Evolutionary conservation across 257 asterid genomes (phyloP).

Genomic region (Sherardia arvensis): DNA sequence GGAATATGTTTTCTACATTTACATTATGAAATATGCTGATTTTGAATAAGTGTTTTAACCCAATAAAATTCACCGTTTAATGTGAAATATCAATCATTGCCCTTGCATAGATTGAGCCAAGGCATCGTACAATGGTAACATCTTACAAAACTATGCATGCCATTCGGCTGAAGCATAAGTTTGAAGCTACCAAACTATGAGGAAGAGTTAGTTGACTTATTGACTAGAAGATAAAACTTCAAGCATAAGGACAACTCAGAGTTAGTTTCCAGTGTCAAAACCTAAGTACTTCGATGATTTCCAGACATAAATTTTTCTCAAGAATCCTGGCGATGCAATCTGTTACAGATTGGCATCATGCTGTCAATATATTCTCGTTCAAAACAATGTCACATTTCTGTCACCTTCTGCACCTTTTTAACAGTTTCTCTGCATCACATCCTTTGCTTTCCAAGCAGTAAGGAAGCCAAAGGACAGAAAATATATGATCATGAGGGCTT

Average conservation of each 20-base stretch:
- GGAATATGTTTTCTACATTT: too few relatives aligned
- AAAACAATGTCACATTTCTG: constrained; percentile 34
- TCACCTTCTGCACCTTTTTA: constrained; percentile 23
- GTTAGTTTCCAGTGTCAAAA: not conserved
- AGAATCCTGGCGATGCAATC: constrained; percentile 8
- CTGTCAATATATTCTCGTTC: constrained; percentile 32
- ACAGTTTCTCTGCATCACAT: constrained; percentile 3
- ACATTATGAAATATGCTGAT: too few relatives aligned
- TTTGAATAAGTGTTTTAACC: too few relatives aligned
- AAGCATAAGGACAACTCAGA: not conserved
- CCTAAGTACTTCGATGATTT: constrained; percentile 4
- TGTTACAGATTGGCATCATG: constrained; percentile 26
- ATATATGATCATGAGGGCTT: constrained; percentile 37
- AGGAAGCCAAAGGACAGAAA: not conserved
- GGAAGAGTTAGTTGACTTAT: not conserved
- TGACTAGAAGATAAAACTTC: not conserved
- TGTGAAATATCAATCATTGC: too few relatives aligned
- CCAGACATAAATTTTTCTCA: constrained; percentile 6
- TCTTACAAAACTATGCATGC: not conserved
- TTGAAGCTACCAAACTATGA: not conserved
- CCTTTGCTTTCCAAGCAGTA: constrained; percentile 16
- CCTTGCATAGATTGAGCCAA: not conserved
- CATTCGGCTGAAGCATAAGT: not conserved
- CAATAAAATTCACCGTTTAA: too few relatives aligned
- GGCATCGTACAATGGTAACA: not conserved